These are phyloP conservation scores for Exophiala sp. DNA, from an alignment of 2,329 filamentous ascomycete genomes.

Conservation along the genomic window DNA sequence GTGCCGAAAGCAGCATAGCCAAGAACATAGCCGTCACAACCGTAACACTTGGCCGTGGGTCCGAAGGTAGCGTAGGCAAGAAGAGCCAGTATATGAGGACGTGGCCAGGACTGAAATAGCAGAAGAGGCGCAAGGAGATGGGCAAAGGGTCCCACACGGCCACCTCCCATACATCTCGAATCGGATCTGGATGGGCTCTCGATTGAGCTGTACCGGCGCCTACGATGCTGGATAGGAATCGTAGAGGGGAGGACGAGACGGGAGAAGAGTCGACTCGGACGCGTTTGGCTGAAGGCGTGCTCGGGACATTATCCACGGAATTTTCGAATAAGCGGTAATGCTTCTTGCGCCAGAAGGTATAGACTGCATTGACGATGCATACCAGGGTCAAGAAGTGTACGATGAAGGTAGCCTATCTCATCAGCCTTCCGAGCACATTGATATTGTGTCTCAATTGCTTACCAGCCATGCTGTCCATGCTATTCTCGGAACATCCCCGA, in stretches of 20 bases:
- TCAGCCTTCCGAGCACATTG: background rate
- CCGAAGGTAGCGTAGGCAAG: slow-evolving; percentile 67
- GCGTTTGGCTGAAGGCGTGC: slow-evolving; percentile 78
- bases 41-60: slow-evolving; percentile 76
- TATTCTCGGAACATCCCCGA: slow-evolving; percentile 59
- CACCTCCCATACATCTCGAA: slow-evolving; percentile 89
- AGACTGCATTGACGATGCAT: slow-evolving; percentile 70
- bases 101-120: slow-evolving; percentile 88
- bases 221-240: slow-evolving; percentile 64
- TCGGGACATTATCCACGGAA: slow-evolving; percentile 66
- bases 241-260: slow-evolving; percentile 68
- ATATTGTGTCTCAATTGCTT: slow-evolving; percentile 30
- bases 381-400: slow-evolving; percentile 63
- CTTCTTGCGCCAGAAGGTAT: slow-evolving; percentile 73
- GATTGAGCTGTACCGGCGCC: slow-evolving; percentile 67
- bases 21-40: slow-evolving; percentile 77
- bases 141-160: slow-evolving; percentile 90
- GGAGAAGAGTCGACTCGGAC: slow-evolving; percentile 85
- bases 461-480: slow-evolving; percentile 65
- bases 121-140: slow-evolving; percentile 73
- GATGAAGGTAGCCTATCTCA: slow-evolving; percentile 57
- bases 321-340: slow-evolving; percentile 89
- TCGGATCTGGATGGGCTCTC: slow-evolving; percentile 73
- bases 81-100: slow-evolving; percentile 86
- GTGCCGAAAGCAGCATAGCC: slow-evolving; percentile 65